phyloP scores from a whole-genome alignment of 1,284 basidiomycete species.

The Ceratobasidium sp. region DNA sequence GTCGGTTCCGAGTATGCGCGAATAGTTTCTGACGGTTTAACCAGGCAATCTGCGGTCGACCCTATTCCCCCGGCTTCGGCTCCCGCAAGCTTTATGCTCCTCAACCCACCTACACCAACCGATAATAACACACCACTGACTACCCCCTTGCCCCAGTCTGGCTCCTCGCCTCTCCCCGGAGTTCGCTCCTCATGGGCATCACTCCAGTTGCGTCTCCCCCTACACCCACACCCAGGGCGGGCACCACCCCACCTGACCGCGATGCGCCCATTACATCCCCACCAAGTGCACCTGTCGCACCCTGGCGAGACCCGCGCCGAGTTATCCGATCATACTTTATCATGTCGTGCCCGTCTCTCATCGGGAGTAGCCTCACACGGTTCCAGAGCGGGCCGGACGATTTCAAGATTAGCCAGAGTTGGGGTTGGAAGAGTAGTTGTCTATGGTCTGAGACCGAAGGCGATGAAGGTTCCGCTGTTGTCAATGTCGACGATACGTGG shows the following conservation, averaged over 20 bases:
- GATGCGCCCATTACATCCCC: slow-evolving; percentile 54
- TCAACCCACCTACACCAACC: slow-evolving; percentile 11
- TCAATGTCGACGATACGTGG: slow-evolving; percentile 41
- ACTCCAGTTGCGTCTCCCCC: slow-evolving; percentile 26
- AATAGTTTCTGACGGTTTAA: not conserved
- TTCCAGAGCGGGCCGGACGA: slow-evolving; percentile 87
- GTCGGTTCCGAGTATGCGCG: not conserved
- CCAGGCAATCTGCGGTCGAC: slow-evolving; percentile 74
- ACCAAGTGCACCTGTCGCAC: slow-evolving; percentile 60
- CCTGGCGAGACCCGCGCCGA: slow-evolving; percentile 76
- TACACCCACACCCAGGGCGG: slow-evolving; percentile 17
- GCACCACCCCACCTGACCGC: slow-evolving; percentile 24
- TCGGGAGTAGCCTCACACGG: slow-evolving; percentile 80
- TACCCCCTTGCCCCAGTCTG: slow-evolving; percentile 15
- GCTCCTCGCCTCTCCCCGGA: slow-evolving; percentile 13
- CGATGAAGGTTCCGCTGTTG: slow-evolving; percentile 59
- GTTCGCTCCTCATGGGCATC: slow-evolving; percentile 8
- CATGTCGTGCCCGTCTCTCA: slow-evolving; percentile 80
- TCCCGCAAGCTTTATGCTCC: slow-evolving; percentile 39
- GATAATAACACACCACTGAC: slow-evolving; percentile 1
- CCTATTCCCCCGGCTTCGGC: slow-evolving; percentile 58
- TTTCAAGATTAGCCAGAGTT: slow-evolving; percentile 80
- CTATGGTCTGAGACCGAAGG: slow-evolving; percentile 54
- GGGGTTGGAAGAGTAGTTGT: slow-evolving; percentile 77
- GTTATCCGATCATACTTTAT: slow-evolving; percentile 79